Conservation (phyloP, 176 grass and related monocot genomes). For the Aechmea fasciata region DNA sequence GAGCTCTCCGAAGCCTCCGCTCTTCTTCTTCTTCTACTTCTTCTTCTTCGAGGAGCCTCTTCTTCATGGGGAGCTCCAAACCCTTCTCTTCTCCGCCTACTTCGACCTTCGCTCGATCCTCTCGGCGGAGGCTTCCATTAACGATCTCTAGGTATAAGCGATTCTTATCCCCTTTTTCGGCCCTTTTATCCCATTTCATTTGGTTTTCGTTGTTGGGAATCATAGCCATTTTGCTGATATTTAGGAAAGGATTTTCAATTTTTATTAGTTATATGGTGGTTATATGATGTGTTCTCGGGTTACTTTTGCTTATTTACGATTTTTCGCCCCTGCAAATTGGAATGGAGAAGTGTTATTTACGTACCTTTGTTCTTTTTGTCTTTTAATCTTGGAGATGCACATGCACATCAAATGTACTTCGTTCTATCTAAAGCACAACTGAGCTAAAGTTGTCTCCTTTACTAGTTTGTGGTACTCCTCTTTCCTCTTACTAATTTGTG, state of each 20-base stretch:
- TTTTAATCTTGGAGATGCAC: too few species aligned
- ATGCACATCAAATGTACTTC: too few species aligned
- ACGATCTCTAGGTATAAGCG: slow-evolving; percentile 4
- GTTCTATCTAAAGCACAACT: too few species aligned
- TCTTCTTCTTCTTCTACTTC: slow-evolving; percentile 22
- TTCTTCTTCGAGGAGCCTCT: slow-evolving; percentile 16
- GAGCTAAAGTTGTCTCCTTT: too few species aligned
- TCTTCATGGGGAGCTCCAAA: neutral
- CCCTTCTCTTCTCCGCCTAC: slow-evolving; percentile 23
- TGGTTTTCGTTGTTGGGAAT: neutral
- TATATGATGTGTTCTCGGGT: slow-evolving; percentile 12
- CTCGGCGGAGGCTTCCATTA: neutral
- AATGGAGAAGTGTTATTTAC: too few species aligned
- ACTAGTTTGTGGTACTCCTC: too few species aligned
- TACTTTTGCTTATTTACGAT: neutral
- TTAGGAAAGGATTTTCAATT: too few species aligned
- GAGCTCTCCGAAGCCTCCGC: slow-evolving; percentile 29
- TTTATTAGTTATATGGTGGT: too few species aligned
- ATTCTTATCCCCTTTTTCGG: neutral
- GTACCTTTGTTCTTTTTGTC: too few species aligned
- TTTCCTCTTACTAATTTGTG: too few species aligned
- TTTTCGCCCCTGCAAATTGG: too few species aligned
- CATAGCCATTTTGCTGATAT: too few species aligned
- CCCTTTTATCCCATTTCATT: neutral
- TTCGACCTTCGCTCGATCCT: slow-evolving; percentile 26